Base-by-base conservation (phyloP, 345 rosid species). In the Ceriops decandra region DNA sequence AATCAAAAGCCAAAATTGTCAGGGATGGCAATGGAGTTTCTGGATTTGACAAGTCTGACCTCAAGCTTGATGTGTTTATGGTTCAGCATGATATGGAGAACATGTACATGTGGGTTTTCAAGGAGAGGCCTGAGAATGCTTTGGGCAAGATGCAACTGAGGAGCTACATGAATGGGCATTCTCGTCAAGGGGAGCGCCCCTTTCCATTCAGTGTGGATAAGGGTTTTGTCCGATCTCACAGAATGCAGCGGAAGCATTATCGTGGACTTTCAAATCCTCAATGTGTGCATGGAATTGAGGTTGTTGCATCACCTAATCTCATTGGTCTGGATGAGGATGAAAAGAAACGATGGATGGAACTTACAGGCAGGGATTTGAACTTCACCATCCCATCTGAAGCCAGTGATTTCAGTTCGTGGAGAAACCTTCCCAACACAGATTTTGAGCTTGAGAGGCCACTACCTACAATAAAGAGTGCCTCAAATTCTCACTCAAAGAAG, bases 41-140 rank as follows among this genome's bases (percentile, higher is more conserved):
- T 20, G 73, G 73, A 16, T 69, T 60, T n/a, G 73, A 67, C 19
- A 71, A 64, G 36, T 53, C 74, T 2, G 74, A 71, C 64, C 74
- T 71, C 22, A 22, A 71, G 26, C 74, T 63, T 42, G 74, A 63
- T 24, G 62, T 58, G 5, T 71, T 71, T 42, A 30, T 57, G 54
- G 74, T 71, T n/a, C 74, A 71, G 57, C 74, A 71, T 57, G 74
- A 71, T 31, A 71, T 71, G 74, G 74, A 71, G 42, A 71, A 69
- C 52, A 31, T 69, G 49, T 69, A 69, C 52, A 69, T 69, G 74
- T 71, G 74, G 68, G 68, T 54, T 46, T 71, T 71, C 56, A 71
- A 71, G 68, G 74, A 63, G 32, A 71, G 62, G 36, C 74, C 74
- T 19, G 68, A 71, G 31, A 71, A 71, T 71, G 74, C 74, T 13